phyloP scores from a whole-genome alignment of 495 filamentous ascomycete genomes.

The Geoglossum glabrum region DNA sequence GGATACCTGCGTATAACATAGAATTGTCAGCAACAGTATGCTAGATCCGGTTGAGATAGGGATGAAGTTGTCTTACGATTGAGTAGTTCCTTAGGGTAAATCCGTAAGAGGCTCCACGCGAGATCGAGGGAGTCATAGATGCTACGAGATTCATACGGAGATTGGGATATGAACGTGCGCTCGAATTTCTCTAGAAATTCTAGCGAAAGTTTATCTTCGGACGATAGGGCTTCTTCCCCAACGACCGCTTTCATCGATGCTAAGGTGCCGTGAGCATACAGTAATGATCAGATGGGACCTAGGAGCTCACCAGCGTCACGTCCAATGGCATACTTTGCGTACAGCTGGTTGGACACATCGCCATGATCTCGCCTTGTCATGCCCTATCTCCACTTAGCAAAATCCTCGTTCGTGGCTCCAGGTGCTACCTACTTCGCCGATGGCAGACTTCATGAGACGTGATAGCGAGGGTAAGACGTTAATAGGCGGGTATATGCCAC shows the following conservation, averaged over 20 bases:
- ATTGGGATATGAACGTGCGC: constrained; percentile 76
- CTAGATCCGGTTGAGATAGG: too few species aligned
- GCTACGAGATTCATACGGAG: constrained; percentile 70
- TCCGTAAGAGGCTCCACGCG: constrained; percentile 86
- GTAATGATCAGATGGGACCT: neutral
- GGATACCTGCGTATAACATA: constrained; percentile 32
- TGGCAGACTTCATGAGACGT: constrained; percentile 99
- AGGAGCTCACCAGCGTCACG: constrained; percentile 50
- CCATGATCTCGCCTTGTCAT: constrained; percentile 91
- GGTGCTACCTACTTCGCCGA: constrained; percentile 42
- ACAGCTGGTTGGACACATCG: constrained; percentile 97
- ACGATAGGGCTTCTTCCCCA: constrained; percentile 84
- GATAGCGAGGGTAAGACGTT: constrained; percentile 97
- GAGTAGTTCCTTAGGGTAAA: constrained; percentile 91
- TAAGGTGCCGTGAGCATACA: constrained; percentile 8
- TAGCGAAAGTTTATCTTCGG: constrained; percentile 91
- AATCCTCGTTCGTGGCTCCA: neutral
- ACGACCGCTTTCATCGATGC: constrained; percentile 99
- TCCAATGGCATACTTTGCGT: constrained; percentile 98
- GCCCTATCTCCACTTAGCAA: constrained; percentile 20
- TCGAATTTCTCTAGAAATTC: constrained; percentile 99
- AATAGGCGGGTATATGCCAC: constrained; percentile 94
- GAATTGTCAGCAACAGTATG: neutral
- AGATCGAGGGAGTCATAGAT: constrained; percentile 87
- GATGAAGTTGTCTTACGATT: constrained; percentile 37